phyloP scores from a whole-genome alignment of 345 rosid genomes.

The Hibiscus syriacus region DNA sequence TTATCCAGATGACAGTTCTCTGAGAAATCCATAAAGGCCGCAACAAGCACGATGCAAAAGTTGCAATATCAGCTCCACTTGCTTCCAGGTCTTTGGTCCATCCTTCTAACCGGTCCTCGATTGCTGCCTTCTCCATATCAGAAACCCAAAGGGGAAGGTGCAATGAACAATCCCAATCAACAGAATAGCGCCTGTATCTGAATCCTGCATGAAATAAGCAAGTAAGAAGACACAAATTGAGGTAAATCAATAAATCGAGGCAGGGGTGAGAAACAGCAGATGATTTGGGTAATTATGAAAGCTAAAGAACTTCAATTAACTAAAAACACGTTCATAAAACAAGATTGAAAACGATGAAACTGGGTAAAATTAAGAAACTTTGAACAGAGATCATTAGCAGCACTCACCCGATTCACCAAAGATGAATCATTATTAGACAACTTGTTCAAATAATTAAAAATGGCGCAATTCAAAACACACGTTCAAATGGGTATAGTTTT shows the following conservation, averaged over 20 bases:
- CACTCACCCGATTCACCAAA: slow-evolving; percentile 34
- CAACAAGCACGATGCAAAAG: slow-evolving; percentile 47
- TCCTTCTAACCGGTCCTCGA: slow-evolving; percentile 54
- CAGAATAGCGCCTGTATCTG: slow-evolving; percentile 15
- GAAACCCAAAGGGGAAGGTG: slow-evolving; percentile 94
- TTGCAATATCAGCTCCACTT: slow-evolving; percentile 80
- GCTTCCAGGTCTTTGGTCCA: slow-evolving; percentile 66
- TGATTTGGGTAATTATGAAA: neutral
- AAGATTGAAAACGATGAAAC: no score
- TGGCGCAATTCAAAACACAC: slow-evolving; percentile 67
- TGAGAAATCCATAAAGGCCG: slow-evolving; percentile 89
- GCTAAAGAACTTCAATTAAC: no score
- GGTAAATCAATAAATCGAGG: neutral
- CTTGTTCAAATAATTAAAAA: slow-evolving; percentile 31
- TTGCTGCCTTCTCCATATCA: slow-evolving; percentile 59
- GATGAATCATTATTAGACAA: slow-evolving; percentile 17
- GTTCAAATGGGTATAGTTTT: slow-evolving; percentile 95
- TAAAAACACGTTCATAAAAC: no score
- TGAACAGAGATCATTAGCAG: neutral
- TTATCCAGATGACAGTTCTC: slow-evolving; percentile 80
- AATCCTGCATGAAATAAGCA: slow-evolving; percentile 24
- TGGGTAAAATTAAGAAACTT: neutral
- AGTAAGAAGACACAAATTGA: neutral
- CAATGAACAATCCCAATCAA: slow-evolving; percentile 75
- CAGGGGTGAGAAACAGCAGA: no score